Base-by-base conservation (phyloP, 2,329 filamentous ascomycete species). In the Botrytis cinerea region DNA sequence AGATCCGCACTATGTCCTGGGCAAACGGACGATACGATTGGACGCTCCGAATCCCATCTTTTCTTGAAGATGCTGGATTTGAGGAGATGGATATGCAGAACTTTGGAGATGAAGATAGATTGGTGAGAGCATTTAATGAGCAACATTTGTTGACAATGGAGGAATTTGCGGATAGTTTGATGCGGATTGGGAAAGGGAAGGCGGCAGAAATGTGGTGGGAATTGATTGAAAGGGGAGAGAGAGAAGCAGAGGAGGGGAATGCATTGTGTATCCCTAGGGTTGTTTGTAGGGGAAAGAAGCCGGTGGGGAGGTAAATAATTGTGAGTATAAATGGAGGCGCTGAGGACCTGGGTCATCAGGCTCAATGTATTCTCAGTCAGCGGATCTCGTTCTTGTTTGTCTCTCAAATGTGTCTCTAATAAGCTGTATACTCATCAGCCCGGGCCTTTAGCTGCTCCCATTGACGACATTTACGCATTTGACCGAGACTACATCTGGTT, bases 141-240 rank as follows among this genome's bases (percentile, higher is more conserved):
- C 45, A 71, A 10, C 59, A 71, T 71, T 35, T 71, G 6, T 25
- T 71, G 5, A 71, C 59, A 1, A 71, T 71, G 59, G 43, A 71
- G 32, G 45, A 63, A n/a, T 63, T 71, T 28, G 35, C 69, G 10
- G n/a, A 60, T 16, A 63, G 45, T 32, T 32, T 71, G 16, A n/a
- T 28, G 28, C 54, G 22, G 16, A 71, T 63, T 20, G 59, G 69
- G 43, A 71, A 63, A 35, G 18, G 18, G 3, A 59, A 71, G 28
- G 59, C 35, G 38, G 69, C 59, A 1, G 22, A 63, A 0, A 71
- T 7, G 32, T 71, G 35, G 20, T 71, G 28, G 22, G n/a, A 2
- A 1, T 16, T 71, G 20, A 54, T 71, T 3, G 18, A 54, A 16
- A 32, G 43, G 1, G 59, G 32, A 2, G 28, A 71, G 18, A 6